Evolutionary conservation across 2,329 filamentous ascomycete species (phyloP).

Genomic region (Ilyonectria sp.): DNA sequence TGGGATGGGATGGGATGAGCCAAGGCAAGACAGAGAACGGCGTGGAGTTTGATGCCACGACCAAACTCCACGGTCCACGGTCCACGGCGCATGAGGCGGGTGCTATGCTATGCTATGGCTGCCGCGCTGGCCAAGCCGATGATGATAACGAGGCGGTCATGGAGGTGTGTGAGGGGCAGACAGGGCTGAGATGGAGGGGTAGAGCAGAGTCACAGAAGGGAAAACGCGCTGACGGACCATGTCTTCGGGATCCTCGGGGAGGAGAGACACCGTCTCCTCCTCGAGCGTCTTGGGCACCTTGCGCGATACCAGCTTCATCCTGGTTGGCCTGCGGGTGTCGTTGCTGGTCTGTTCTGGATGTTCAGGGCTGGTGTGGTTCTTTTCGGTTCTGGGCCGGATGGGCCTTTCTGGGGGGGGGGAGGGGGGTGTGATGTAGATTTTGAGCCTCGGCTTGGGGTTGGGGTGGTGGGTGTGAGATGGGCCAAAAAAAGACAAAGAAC

Average conservation of each 20-base stretch:
- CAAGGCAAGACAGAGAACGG: neutral
- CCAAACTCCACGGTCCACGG: too few relatives aligned
- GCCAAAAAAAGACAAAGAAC: neutral
- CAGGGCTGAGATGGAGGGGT: slow-evolving; percentile 23
- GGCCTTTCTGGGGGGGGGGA: slow-evolving; percentile 10
- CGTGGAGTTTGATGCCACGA: too few relatives aligned
- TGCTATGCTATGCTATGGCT: too few relatives aligned
- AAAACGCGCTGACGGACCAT: slow-evolving; percentile 55
- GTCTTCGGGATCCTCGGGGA: slow-evolving; percentile 63
- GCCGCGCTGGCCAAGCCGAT: too few relatives aligned
- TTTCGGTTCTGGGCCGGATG: neutral
- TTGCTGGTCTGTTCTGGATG: slow-evolving; percentile 33
- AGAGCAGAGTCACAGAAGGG: slow-evolving; percentile 38
- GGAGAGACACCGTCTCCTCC: slow-evolving; percentile 59
- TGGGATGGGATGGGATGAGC: too few relatives aligned
- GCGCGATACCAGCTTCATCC: slow-evolving; percentile 59
- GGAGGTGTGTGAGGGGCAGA: neutral
- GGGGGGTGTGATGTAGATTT: neutral
- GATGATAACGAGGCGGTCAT: too few relatives aligned
- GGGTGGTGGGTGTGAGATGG: neutral
- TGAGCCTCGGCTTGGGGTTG: neutral
- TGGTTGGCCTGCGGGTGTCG: slow-evolving; percentile 13
- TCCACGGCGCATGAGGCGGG: too few relatives aligned
- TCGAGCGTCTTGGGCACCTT: slow-evolving; percentile 56
- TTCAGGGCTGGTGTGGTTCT: neutral